These are phyloP conservation scores for Berkeleyomyces basicola DNA, from an alignment of 2,329 filamentous ascomycete genomes.

Conservation along the genomic window DNA sequence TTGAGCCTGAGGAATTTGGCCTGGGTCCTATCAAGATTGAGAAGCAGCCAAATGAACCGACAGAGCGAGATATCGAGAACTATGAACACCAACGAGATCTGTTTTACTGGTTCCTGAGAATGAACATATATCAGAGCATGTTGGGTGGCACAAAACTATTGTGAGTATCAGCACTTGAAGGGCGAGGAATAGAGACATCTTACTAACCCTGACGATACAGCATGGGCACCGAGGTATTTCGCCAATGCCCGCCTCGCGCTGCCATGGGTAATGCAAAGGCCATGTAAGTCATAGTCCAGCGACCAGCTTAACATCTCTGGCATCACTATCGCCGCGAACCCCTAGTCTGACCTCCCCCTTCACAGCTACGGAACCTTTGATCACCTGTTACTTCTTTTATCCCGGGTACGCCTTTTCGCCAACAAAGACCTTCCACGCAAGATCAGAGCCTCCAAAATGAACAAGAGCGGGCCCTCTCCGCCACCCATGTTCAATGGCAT, in stretches of 20 bases:
- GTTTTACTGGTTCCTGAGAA: slow-evolving; percentile 92
- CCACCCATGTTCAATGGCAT: slow-evolving; percentile 38
- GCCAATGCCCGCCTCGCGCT: slow-evolving; percentile 73
- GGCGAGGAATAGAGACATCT: not conserved
- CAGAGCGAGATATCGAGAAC: slow-evolving; percentile 52
- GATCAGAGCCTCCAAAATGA: slow-evolving; percentile 35
- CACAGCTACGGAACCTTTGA: slow-evolving; percentile 72
- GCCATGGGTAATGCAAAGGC: slow-evolving; percentile 62
- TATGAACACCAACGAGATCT: slow-evolving; percentile 73
- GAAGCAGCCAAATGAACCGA: slow-evolving; percentile 24
- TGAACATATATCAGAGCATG: slow-evolving; percentile 83
- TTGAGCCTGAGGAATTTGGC: slow-evolving; percentile 25
- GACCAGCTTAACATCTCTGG: no score
- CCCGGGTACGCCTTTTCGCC: slow-evolving; percentile 62
- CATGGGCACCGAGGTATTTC: slow-evolving; percentile 65
- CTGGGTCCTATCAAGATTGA: slow-evolving; percentile 22
- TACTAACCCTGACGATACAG: slow-evolving; percentile 26
- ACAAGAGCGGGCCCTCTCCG: slow-evolving; percentile 21
- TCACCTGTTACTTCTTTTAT: slow-evolving; percentile 68
- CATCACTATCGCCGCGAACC: not conserved
- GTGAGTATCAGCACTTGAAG: slow-evolving; percentile 35
- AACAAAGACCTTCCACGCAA: slow-evolving; percentile 66
- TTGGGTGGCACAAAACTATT: slow-evolving; percentile 72
- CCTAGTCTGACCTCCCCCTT: slow-evolving; percentile 16
- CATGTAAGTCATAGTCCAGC: slow-evolving; percentile 31